Conservation (phyloP, 306 rosid species). For the Crotalaria pallida region DNA sequence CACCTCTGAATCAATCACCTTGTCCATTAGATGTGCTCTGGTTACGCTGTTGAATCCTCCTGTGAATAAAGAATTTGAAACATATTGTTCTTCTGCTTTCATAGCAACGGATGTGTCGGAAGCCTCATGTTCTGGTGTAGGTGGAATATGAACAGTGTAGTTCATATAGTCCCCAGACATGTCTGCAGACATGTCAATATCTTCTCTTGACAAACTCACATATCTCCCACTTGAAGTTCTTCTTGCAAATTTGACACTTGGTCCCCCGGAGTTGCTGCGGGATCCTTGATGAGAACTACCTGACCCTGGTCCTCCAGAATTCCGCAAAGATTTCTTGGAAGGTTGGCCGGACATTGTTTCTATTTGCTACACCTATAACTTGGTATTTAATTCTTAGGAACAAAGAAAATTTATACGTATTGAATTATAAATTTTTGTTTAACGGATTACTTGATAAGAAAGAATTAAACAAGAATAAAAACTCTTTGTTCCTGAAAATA, state of each 20-base stretch:
- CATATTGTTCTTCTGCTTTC: conserved; percentile 91
- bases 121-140: conserved; percentile 83
- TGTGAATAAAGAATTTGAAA: conserved; percentile 76
- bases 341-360: conserved; percentile 36
- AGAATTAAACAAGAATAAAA: no score
- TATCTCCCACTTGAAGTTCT: conserved; percentile 84
- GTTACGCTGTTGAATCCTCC: conserved; percentile 93
- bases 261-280: conserved; percentile 36
- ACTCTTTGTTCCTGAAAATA: neutral
- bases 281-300: conserved; percentile 27
- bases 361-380: neutral
- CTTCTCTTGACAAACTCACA: conserved; percentile 78
- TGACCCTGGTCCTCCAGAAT: conserved; percentile 45
- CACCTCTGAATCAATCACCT: conserved; percentile 83
- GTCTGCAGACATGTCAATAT: conserved; percentile 76
- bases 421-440: neutral
- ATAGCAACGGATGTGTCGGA: conserved; percentile 65
- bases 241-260: conserved; percentile 68
- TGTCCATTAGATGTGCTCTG: conserved; percentile 86
- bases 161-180: conserved; percentile 69
- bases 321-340: conserved; percentile 54
- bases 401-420: neutral
- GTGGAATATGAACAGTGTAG: conserved; percentile 88
- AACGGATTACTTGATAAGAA: neutral
- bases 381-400: neutral